Base-by-base conservation (phyloP, 2,329 filamentous ascomycete genomes). In the Exophiala mesophila region DNA sequence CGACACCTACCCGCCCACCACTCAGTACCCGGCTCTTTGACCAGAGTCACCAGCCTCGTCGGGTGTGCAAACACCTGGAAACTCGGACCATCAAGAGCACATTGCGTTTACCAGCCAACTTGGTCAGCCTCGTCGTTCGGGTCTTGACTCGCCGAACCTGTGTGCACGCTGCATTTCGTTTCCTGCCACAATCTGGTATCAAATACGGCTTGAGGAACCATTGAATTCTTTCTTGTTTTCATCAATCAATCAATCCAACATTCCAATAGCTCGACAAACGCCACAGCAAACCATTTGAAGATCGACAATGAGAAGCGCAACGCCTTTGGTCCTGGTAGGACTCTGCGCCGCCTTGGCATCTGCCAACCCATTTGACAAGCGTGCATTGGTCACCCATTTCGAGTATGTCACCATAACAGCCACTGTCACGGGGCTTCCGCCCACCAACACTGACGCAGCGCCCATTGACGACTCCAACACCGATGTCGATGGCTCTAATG, bases 341-440 rank as follows among this genome's bases (percentile, higher is more conserved):
- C 49, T 66, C 44, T 63, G 59, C 57, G 63, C 62, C 36, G 55
- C 59, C 23, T 56, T 62, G 43, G 55, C 58, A 28, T 44, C 60
- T 46, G 63, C 59, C 39, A 56, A 57, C 30, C 61, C 61, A 16
- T 29, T 62, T 31, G 54, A 63, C 35, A 63, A 64, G 55, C 61
- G 59, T 40, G 56, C 55, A 21, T 61, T 61, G 36, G 58, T 58
- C 30, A 65, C 61, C 39, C 61, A 40, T 26, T 19, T 41, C 12
- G 47, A 45, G 21, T 30, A 23, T 31, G 55, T 61, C 37, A 65
- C 63, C 26, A 54, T 63, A 34, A 67, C 65, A 46, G 53, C 56
- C 39, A 65, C 61, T 17, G 55, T 66, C 35, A 62, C 61, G 28
- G 51, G 41, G 16, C 40, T 46, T 34, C 38, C 45, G 8, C 48